Conservation (phyloP, 2,329 filamentous ascomycete species). For the Bipolaris sorokiniana region DNA sequence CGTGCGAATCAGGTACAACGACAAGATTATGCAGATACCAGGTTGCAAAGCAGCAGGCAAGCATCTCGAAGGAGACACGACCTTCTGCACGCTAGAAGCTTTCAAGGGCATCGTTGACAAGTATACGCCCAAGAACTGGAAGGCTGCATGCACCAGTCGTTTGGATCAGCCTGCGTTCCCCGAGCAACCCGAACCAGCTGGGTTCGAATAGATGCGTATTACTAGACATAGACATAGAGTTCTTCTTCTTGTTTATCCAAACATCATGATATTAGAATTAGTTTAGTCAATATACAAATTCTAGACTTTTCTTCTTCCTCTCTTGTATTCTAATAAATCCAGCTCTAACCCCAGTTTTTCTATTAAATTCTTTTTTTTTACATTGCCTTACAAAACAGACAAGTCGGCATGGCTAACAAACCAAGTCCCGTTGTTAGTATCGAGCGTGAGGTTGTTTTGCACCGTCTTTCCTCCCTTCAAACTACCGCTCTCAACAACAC, state of each 20-base stretch:
- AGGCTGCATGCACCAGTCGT: conserved; percentile 64
- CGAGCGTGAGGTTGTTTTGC: conserved; percentile 45
- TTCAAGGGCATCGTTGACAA: conserved; percentile 94
- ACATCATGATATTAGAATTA: background rate
- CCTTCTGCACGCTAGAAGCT: conserved; percentile 89
- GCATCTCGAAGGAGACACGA: conserved; percentile 84
- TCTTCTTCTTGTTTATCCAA: background rate
- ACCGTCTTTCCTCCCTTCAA: conserved; percentile 56
- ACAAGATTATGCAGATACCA: conserved; percentile 78
- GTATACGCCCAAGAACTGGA: conserved; percentile 84
- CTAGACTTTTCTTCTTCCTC: background rate
- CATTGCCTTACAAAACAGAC: conserved; percentile 26
- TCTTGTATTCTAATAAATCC: background rate
- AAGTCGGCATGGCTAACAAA: conserved; percentile 40
- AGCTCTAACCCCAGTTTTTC: background rate
- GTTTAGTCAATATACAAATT: background rate
- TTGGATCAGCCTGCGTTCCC: conserved; percentile 62
- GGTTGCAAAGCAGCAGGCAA: conserved; percentile 79
- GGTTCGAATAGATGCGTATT: conserved; percentile 26
- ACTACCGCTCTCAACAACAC: conserved; percentile 62
- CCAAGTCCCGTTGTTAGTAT: conserved; percentile 44
- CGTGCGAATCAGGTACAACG: conserved; percentile 91
- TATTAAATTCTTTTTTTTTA: background rate
- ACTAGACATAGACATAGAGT: background rate
- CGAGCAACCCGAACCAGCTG: conserved; percentile 44